Conservation (phyloP, 1,284 basidiomycete species). For the Megacollybia platyphylla region DNA sequence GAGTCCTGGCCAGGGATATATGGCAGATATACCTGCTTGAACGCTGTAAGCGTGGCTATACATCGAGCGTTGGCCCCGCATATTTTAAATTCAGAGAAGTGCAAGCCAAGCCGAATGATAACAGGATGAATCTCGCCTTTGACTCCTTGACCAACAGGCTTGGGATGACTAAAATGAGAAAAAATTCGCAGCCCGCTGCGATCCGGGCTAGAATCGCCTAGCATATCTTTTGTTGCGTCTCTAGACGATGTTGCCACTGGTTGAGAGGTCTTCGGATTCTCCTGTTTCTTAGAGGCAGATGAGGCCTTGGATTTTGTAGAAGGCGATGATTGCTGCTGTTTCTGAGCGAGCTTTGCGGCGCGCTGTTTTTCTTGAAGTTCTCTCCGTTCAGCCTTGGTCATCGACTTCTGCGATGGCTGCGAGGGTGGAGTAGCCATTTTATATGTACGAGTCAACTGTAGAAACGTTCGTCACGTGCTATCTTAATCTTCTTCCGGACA, state of each 20-base stretch:
- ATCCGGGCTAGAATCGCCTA: slow-evolving; percentile 11
- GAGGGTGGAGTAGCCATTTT: slow-evolving; percentile 17
- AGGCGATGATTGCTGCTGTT: slow-evolving; percentile 11
- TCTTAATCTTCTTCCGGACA: neutral
- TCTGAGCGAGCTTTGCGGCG: slow-evolving; percentile 49
- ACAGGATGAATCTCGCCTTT: slow-evolving; percentile 80
- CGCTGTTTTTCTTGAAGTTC: slow-evolving; percentile 72
- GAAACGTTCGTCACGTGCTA: neutral
- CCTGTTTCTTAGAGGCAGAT: slow-evolving; percentile 14
- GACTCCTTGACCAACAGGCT: slow-evolving; percentile 36
- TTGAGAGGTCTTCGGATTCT: slow-evolving; percentile 7
- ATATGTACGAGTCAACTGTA: neutral
- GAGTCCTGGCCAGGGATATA: slow-evolving; percentile 1
- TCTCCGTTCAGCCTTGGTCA: slow-evolving; percentile 71
- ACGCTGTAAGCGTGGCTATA: slow-evolving; percentile 75
- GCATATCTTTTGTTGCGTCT: slow-evolving; percentile 11
- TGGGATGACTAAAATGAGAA: slow-evolving; percentile 70
- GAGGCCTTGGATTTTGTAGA: slow-evolving; percentile 15
- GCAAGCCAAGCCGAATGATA: slow-evolving; percentile 65
- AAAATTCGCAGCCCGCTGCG: slow-evolving; percentile 57
- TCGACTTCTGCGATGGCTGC: slow-evolving; percentile 46
- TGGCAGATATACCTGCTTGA: slow-evolving; percentile 59
- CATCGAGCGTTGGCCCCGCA: slow-evolving; percentile 81
- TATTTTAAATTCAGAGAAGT: slow-evolving; percentile 79
- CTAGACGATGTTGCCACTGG: slow-evolving; percentile 10